Percentiles rank a stretch among this genome's conserved stretches.
phyloP scores from a whole-genome alignment of 2,329 filamentous ascomycete species.

The Thielaviopsis punctulata region DNA sequence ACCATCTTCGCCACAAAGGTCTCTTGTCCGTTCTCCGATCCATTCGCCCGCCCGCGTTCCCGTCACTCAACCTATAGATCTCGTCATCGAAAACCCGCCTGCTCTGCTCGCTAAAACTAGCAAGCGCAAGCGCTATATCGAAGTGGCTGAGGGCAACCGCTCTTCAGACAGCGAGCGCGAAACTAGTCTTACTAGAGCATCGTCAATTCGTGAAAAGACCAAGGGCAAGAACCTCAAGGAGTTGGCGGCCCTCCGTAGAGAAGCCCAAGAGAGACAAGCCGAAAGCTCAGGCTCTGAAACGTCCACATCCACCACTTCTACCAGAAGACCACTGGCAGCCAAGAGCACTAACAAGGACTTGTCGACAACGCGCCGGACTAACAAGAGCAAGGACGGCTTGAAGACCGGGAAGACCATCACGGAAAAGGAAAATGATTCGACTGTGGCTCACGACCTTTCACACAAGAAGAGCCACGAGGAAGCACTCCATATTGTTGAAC shows the following conservation, averaged over 20 bases:
- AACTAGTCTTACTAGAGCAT: conserved; percentile 2
- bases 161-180: conserved; percentile 4
- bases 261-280: conserved; percentile 19
- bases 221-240: conserved; percentile 30
- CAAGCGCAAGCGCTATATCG: conserved; percentile 9
- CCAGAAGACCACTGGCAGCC: conserved; percentile 32
- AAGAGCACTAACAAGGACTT: conserved; percentile 46
- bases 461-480: neutral
- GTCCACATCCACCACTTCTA: conserved; percentile 13
- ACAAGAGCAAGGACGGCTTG: neutral
- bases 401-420: neutral
- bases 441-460: neutral
- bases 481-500: conserved; percentile 1
- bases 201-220: conserved; percentile 16
- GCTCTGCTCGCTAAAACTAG: neutral
- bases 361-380: conserved; percentile 14
- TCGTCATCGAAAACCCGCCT: neutral
- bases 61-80: neutral
- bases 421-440: neutral
- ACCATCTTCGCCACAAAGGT: neutral
- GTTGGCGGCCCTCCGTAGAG: conserved; percentile 24
- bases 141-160: neutral
- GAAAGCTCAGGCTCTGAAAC: neutral
- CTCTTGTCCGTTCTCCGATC: neutral
- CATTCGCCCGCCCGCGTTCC: neutral